phyloP scores from a whole-genome alignment of 345 rosid genomes.

The Balakata baccata region DNA sequence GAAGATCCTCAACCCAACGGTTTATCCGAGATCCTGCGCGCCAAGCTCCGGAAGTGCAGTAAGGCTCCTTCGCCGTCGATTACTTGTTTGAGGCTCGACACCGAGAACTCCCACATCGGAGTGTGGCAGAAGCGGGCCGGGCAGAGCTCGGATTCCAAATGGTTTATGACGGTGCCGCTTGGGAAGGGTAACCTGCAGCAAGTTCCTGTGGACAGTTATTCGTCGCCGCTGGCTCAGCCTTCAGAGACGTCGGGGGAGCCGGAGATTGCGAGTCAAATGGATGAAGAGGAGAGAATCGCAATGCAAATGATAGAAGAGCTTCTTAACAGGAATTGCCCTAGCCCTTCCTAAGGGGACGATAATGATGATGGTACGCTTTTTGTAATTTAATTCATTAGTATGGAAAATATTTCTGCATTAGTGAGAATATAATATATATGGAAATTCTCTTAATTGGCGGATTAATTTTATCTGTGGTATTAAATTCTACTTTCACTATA shows the following conservation, averaged over 20 bases:
- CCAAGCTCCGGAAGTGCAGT: constrained; percentile 61
- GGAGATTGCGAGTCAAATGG: constrained; percentile 34
- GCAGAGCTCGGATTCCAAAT: constrained; percentile 48
- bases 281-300: constrained; percentile 67
- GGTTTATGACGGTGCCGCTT: constrained; percentile 78
- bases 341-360: constrained; percentile 1
- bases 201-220: background rate
- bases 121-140: constrained; percentile 86
- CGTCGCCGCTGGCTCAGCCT: background rate
- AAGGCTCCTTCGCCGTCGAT: constrained; percentile 64
- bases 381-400: background rate
- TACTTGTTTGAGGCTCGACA: constrained; percentile 76
- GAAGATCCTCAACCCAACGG: constrained; percentile 17
- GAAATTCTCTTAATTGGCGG: no score
- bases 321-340: constrained; percentile 58
- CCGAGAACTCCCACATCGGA: constrained; percentile 64
- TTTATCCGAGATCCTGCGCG: constrained; percentile 51
- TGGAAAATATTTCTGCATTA: no score
- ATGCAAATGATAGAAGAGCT: constrained; percentile 96
- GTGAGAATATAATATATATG: no score
- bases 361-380: background rate
- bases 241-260: background rate
- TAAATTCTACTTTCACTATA: no score
- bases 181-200: constrained; percentile 30
- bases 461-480: no score